Evolutionary conservation across 306 rosid genomes (phyloP).

Genomic region (Prosopis cineraria): DNA sequence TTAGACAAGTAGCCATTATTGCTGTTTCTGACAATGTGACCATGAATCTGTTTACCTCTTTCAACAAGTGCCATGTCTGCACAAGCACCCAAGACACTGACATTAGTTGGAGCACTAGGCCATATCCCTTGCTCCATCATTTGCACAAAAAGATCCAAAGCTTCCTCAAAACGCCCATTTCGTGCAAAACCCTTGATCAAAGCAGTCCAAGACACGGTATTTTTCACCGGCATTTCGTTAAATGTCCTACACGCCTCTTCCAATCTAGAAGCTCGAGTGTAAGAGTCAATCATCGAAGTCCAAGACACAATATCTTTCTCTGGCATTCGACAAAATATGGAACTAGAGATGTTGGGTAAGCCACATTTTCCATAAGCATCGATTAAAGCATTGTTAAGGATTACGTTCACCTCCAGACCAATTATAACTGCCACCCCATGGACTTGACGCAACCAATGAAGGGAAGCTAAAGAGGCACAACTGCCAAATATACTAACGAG

Average conservation of each 20-base stretch:
- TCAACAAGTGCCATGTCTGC: slow-evolving; percentile 48
- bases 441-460: slow-evolving; percentile 50
- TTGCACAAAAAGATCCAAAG: slow-evolving; percentile 43
- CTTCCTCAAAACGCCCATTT: slow-evolving; percentile 43
- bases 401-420: slow-evolving; percentile 47
- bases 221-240: slow-evolving; percentile 51
- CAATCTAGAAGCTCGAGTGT: slow-evolving; percentile 36
- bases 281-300: neutral
- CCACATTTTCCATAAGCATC: slow-evolving; percentile 71
- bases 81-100: slow-evolving; percentile 57
- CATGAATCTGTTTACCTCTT: slow-evolving; percentile 63
- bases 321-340: slow-evolving; percentile 48
- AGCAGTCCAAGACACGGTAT: slow-evolving; percentile 61
- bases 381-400: slow-evolving; percentile 52
- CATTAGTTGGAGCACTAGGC: slow-evolving; percentile 53
- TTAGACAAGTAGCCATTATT: slow-evolving; percentile 38
- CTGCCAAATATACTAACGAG: slow-evolving; percentile 54
- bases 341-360: slow-evolving; percentile 37
- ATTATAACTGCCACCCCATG: slow-evolving; percentile 55
- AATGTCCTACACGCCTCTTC: slow-evolving; percentile 53
- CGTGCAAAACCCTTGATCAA: slow-evolving; percentile 48
- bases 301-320: slow-evolving; percentile 29
- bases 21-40: slow-evolving; percentile 46
- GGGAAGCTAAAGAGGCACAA: slow-evolving; percentile 49
- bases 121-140: slow-evolving; percentile 49